Conservation (phyloP, 495 filamentous ascomycete genomes). For the Hyaloscypha bicolor region DNA sequence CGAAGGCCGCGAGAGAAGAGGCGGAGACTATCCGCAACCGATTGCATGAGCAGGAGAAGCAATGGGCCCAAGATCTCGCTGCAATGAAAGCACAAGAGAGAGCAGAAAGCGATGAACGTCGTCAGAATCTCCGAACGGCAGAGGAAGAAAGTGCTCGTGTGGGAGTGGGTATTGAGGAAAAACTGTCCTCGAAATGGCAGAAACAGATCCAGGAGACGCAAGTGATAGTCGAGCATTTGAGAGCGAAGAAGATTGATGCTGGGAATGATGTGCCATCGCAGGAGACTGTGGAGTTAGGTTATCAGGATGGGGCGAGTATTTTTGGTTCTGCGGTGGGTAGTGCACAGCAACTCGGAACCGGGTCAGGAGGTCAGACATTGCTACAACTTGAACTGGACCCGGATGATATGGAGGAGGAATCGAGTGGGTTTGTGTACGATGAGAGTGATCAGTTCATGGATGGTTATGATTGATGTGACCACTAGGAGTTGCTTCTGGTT, state of each 20-base stretch:
- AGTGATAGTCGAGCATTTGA: slow-evolving; percentile 21
- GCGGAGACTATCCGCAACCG: neutral
- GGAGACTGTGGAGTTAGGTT: neutral
- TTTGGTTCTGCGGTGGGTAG: neutral
- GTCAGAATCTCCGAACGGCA: slow-evolving; percentile 20
- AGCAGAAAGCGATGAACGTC: neutral
- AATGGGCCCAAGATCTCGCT: slow-evolving; percentile 5
- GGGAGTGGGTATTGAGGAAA: slow-evolving; percentile 12
- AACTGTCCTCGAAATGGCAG: slow-evolving; percentile 17
- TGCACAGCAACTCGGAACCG: neutral
- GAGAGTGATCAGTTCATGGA: neutral
- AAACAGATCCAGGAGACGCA: slow-evolving; percentile 26
- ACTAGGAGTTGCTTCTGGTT: no score
- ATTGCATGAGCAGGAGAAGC: neutral
- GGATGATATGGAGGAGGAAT: neutral
- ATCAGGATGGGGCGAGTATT: neutral
- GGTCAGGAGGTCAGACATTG: no score
- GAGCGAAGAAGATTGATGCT: neutral
- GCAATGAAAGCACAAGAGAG: neutral
- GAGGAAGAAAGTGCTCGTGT: slow-evolving; percentile 7
- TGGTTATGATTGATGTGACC: no score
- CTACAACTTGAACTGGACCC: no score
- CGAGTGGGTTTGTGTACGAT: neutral
- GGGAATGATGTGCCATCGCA: neutral
- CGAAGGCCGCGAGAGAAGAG: slow-evolving; percentile 6